Evolutionary conservation across 2,329 filamentous ascomycete genomes (phyloP).

Genomic region (Aspergillus eucalypticola): DNA sequence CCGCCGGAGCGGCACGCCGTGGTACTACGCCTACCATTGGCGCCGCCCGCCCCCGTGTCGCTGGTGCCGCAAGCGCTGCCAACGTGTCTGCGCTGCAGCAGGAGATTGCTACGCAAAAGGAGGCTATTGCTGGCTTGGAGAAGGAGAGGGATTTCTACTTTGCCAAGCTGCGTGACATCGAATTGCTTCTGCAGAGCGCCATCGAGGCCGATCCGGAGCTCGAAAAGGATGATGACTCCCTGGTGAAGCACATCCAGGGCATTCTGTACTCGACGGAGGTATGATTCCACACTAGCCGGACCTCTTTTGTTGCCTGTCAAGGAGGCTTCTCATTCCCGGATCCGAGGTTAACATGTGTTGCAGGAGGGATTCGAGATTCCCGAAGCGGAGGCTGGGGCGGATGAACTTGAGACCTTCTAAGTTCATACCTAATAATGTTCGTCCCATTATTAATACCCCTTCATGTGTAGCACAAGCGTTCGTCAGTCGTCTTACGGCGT

Average conservation of each 20-base stretch:
- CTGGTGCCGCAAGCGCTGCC: constrained; percentile 52
- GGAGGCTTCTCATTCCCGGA: neutral
- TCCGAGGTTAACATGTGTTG: neutral
- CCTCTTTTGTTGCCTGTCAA: neutral
- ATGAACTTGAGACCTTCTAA: constrained; percentile 36
- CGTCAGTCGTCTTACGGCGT: constrained; percentile 2
- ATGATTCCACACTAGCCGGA: constrained; percentile 19
- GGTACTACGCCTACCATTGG: constrained; percentile 65
- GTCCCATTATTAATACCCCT: constrained; percentile 29
- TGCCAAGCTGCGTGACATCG: constrained; percentile 95
- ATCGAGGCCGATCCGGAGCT: constrained; percentile 90
- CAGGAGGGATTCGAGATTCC: constrained; percentile 38
- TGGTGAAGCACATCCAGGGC: constrained; percentile 93
- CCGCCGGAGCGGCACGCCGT: constrained; percentile 51
- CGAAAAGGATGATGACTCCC: constrained; percentile 87
- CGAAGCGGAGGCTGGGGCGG: constrained; percentile 28
- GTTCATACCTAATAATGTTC: constrained; percentile 10
- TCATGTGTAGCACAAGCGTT: constrained; percentile 22
- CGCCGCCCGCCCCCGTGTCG: constrained; percentile 48
- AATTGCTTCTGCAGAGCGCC: constrained; percentile 88
- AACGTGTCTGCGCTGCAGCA: constrained; percentile 72
- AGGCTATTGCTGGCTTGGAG: constrained; percentile 92
- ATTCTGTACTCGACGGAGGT: constrained; percentile 96
- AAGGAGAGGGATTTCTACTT: constrained; percentile 99
- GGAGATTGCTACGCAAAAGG: constrained; percentile 87